Evolutionary conservation across 495 filamentous ascomycete species (phyloP).

Genomic region (Pseudoneurospora amorphoporcata): DNA sequence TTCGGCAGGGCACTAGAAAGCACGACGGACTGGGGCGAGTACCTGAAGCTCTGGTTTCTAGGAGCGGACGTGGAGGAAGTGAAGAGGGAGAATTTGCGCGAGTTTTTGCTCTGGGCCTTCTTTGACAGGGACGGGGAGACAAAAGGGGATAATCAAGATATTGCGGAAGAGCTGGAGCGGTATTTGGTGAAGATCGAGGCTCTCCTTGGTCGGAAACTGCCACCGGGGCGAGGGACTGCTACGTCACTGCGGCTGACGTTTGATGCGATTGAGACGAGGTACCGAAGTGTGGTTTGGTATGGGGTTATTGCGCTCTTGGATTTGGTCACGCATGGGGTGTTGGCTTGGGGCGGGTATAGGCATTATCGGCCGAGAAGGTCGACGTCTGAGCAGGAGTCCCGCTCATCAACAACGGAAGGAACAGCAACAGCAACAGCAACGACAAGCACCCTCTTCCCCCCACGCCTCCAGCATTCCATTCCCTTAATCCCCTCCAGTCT

Average conservation of each 20-base stretch:
- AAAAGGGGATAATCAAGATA: constrained; percentile 23
- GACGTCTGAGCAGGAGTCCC: too few relatives aligned
- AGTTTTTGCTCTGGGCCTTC: constrained; percentile 57
- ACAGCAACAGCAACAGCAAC: not conserved
- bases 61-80: constrained; percentile 49
- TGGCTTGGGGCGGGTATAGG: constrained; percentile 38
- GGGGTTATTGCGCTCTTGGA: constrained; percentile 30
- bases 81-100: constrained; percentile 52
- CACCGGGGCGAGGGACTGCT: constrained; percentile 42
- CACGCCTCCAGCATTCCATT: constrained; percentile 39
- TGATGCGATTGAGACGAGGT: constrained; percentile 50
- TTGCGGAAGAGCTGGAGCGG: constrained; percentile 46
- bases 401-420: not conserved
- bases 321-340: constrained; percentile 21
- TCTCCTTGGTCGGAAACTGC: constrained; percentile 35
- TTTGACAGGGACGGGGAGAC: constrained; percentile 34
- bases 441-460: constrained; percentile 44
- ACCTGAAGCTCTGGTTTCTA: constrained; percentile 54
- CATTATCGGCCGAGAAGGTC: constrained; percentile 31
- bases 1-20: constrained; percentile 45
- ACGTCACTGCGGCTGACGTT: constrained; percentile 49
- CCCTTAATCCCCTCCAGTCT: constrained; percentile 6
- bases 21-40: constrained; percentile 44
- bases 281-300: constrained; percentile 57
- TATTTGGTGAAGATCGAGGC: constrained; percentile 42